Evolutionary conservation across 805 yeast species (phyloP).

Genomic region (Blastobotrys muscicola): DNA sequence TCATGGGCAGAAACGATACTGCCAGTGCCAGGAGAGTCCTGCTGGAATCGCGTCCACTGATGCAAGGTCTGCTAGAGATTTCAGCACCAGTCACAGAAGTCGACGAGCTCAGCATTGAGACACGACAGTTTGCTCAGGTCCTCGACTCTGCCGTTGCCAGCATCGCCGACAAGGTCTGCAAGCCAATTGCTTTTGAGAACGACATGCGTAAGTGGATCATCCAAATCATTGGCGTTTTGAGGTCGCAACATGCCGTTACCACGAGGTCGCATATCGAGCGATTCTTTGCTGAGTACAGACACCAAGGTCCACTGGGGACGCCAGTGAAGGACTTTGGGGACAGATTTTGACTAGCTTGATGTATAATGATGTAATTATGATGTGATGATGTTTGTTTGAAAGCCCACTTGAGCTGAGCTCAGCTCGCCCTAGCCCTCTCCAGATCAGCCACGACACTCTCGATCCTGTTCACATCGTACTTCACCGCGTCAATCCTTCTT

Average conservation of each 20-base stretch:
- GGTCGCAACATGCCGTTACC: constrained; percentile 14
- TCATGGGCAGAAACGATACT: constrained; percentile 3
- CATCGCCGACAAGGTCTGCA: constrained; percentile 6
- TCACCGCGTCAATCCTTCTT: constrained; percentile 22
- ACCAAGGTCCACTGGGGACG: background rate
- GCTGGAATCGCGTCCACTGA: constrained; percentile 1
- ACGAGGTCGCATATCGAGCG: constrained; percentile 13
- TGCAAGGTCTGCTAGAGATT: constrained; percentile 1
- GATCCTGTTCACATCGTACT: constrained; percentile 26
- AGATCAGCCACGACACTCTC: constrained; percentile 26
- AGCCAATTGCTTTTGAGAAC: constrained; percentile 5
- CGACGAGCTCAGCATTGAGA: constrained; percentile 1
- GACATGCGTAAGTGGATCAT: constrained; percentile 14
- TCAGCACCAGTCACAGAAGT: background rate
- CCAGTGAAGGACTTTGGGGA: too few relatives aligned
- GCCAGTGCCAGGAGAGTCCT: background rate
- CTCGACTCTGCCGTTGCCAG: constrained; percentile 8
- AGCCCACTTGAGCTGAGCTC: too few relatives aligned
- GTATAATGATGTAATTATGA: too few relatives aligned
- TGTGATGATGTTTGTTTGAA: too few relatives aligned
- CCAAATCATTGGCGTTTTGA: constrained; percentile 16
- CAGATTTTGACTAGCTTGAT: too few relatives aligned
- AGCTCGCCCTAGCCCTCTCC: background rate
- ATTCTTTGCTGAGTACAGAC: background rate
- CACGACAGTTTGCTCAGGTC: constrained; percentile 3